A percentile compares a stretch with the other conserved stretches of the same genome.
Conservation (phyloP, 2,329 filamentous ascomycete genomes). For the Claviceps fusiformis region DNA sequence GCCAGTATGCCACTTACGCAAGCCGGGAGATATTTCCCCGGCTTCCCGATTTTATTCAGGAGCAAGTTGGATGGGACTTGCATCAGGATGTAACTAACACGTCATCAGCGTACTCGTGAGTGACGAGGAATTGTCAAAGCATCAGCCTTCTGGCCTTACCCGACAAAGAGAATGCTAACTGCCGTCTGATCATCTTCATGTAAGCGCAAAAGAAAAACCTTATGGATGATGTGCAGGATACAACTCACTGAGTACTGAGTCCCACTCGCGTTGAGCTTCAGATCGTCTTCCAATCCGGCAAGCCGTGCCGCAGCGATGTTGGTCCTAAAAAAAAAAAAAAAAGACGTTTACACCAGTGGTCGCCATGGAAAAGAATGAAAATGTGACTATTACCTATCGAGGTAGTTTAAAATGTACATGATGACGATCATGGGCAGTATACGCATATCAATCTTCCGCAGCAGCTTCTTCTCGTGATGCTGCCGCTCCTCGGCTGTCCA, state of each 20-base stretch:
- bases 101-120: neutral
- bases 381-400: constrained; percentile 24
- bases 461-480: constrained; percentile 17
- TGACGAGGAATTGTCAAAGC: neutral
- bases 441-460: constrained; percentile 26
- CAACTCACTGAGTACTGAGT: constrained; percentile 9
- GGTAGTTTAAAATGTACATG: constrained; percentile 45
- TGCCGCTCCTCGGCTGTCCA: constrained; percentile 1
- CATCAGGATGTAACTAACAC: constrained; percentile 31
- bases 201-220: neutral
- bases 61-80: constrained; percentile 38
- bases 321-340: constrained; percentile 20
- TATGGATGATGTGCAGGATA: neutral
- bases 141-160: constrained; percentile 17
- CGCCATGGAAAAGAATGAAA: neutral
- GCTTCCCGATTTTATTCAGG: constrained; percentile 37
- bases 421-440: constrained; percentile 38
- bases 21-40: constrained; percentile 29
- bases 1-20: constrained; percentile 20
- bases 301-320: constrained; percentile 12
- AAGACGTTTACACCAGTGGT: neutral
- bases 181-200: constrained; percentile 19
- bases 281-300: constrained; percentile 30
- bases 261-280: constrained; percentile 28
- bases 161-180: constrained; percentile 38